Evolutionary conservation across 2,329 filamentous ascomycete genomes (phyloP).

Genomic region (Chalara sp.): DNA sequence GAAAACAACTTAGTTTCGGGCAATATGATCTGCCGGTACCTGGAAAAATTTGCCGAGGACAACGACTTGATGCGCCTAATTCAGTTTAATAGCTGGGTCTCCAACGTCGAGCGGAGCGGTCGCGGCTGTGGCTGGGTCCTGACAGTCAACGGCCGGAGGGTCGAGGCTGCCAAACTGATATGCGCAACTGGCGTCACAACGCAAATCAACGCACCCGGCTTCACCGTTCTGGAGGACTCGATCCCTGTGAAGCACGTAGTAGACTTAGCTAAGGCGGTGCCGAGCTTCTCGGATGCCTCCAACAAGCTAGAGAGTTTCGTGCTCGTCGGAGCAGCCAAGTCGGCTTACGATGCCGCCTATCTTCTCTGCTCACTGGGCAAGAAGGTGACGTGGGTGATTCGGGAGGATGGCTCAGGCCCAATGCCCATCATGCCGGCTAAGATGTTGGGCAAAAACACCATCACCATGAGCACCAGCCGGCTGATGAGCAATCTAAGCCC

Average conservation of each 20-base stretch:
- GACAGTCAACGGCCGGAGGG: not conserved
- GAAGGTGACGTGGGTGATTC: slow-evolving; percentile 8
- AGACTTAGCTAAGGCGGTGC: not conserved
- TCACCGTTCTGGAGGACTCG: not conserved
- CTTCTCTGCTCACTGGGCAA: slow-evolving; percentile 4
- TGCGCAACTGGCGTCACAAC: not conserved
- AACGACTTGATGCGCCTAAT: not conserved
- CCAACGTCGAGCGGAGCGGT: not conserved
- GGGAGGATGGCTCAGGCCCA: slow-evolving; percentile 14
- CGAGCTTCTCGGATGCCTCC: not conserved
- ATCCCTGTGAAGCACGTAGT: not conserved
- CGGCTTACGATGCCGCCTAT: slow-evolving; percentile 4
- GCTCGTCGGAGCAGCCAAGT: slow-evolving; percentile 6
- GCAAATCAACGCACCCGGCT: not conserved
- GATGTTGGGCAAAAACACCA: not conserved
- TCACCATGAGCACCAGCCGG: not conserved
- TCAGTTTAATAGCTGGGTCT: not conserved
- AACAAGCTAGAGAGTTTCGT: not conserved
- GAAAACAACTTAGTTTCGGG: not conserved
- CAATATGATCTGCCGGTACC: not conserved
- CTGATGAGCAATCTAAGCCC: not conserved
- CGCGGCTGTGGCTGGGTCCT: not conserved
- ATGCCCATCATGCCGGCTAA: not conserved
- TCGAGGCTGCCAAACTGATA: not conserved
- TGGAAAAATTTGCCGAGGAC: not conserved